phyloP scores from a whole-genome alignment of 345 rosid genomes.

The Tarenaya hassleriana region DNA sequence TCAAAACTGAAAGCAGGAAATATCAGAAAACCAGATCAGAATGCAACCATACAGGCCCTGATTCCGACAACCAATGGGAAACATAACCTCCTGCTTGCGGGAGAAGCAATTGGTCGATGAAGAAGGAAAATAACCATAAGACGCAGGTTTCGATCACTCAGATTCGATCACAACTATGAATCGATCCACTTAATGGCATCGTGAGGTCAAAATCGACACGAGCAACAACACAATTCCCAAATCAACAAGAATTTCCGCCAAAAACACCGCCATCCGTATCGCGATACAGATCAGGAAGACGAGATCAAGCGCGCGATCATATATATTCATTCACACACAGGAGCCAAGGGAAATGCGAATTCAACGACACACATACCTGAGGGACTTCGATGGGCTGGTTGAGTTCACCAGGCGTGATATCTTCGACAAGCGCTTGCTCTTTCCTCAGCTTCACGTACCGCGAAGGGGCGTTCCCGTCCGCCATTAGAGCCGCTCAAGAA shows the following conservation, averaged over 20 bases:
- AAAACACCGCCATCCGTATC: slow-evolving; percentile 1
- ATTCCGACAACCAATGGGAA: too few relatives aligned
- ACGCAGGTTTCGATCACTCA: slow-evolving; percentile 13
- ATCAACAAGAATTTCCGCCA: slow-evolving; percentile 3
- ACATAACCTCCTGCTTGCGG: neutral
- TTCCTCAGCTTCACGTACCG: slow-evolving; percentile 60
- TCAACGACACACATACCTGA: slow-evolving; percentile 35
- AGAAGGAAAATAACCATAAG: slow-evolving; percentile 4
- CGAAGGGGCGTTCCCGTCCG: slow-evolving; percentile 47
- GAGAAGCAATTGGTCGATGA: neutral
- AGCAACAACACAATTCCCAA: neutral
- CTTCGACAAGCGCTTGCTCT: slow-evolving; percentile 56
- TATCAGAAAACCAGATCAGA: too few relatives aligned
- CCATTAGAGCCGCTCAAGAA: slow-evolving; percentile 40
- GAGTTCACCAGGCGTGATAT: slow-evolving; percentile 84
- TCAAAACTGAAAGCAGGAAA: too few relatives aligned
- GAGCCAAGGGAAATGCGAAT: slow-evolving; percentile 8
- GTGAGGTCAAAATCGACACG: slow-evolving; percentile 8
- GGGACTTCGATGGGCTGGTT: slow-evolving; percentile 87
- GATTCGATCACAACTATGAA: slow-evolving; percentile 1
- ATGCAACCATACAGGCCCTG: too few relatives aligned
- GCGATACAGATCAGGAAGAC: slow-evolving; percentile 22
- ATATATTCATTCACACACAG: slow-evolving; percentile 1
- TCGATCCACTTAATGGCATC: neutral
- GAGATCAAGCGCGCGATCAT: slow-evolving; percentile 6